These are phyloP conservation scores for Carex pumila DNA, from an alignment of 176 grass and related monocot species.

Conservation along the genomic window DNA sequence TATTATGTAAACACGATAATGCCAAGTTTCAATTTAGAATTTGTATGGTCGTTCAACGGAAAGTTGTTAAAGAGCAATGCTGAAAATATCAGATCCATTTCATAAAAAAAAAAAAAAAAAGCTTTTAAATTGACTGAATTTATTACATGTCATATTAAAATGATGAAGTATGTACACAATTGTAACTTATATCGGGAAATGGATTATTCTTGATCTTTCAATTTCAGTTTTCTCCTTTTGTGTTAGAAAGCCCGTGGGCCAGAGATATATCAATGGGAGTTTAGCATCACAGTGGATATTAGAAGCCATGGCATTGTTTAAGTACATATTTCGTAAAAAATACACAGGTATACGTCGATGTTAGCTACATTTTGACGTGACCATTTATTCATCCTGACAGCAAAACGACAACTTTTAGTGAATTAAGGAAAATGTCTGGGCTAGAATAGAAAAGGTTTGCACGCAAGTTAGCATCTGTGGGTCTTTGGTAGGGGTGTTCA, in stretches of 20 bases:
- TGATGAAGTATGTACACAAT: neutral
- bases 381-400: neutral
- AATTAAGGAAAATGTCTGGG: neutral
- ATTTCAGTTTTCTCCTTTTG: neutral
- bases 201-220: neutral
- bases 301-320: neutral
- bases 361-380: neutral
- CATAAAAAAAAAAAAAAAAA: too few relatives aligned
- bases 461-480: neutral
- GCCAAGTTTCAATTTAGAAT: too few relatives aligned
- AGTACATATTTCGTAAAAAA: neutral
- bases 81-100: too few relatives aligned
- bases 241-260: neutral
- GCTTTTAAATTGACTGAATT: too few relatives aligned
- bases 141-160: neutral
- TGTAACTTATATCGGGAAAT: neutral
- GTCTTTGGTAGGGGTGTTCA: too few relatives aligned
- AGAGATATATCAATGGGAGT: neutral
- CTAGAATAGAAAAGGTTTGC: neutral
- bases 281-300: neutral
- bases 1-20: too few relatives aligned
- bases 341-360: neutral
- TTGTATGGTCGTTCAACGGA: too few relatives aligned
- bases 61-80: too few relatives aligned
- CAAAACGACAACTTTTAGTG: neutral